A percentile compares a stretch with the other conserved stretches of the same genome.
phyloP scores from a whole-genome alignment of 1,139 yeast species.

The Scheffersomyces stambukii region DNA sequence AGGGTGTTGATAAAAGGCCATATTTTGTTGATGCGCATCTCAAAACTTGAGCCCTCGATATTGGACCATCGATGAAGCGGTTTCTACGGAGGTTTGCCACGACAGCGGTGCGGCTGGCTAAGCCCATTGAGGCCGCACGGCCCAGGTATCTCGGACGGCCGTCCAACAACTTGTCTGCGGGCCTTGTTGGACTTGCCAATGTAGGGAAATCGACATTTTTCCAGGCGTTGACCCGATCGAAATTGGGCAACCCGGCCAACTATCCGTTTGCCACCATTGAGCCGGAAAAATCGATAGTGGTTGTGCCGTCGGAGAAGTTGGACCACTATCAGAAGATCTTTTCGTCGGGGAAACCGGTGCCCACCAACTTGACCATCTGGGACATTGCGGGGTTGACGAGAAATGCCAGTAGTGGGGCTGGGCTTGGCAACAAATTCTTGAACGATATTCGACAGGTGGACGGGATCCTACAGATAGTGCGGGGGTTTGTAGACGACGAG shows the following conservation, averaged over 20 bases:
- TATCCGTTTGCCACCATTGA: conserved; percentile 80
- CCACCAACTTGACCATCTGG: conserved; percentile 55
- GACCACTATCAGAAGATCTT: conserved; percentile 42
- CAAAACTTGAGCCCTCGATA: too few species aligned
- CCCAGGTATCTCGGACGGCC: conserved; percentile 41
- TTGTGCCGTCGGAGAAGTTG: conserved; percentile 52
- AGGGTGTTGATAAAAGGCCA: too few species aligned
- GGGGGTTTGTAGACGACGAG: conserved; percentile 66
- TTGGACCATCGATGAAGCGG: neutral
- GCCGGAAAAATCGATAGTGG: conserved; percentile 62
- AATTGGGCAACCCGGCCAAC: conserved; percentile 71
- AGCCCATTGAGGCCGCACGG: conserved; percentile 1
- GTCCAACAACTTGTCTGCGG: conserved; percentile 50
- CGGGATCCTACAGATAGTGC: conserved; percentile 66
- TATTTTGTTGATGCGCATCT: too few species aligned
- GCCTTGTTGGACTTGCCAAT: conserved; percentile 72
- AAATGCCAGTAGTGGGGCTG: conserved; percentile 74
- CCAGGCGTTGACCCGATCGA: conserved; percentile 68
- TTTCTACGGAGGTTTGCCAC: conserved; percentile 5
- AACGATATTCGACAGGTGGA: conserved; percentile 71
- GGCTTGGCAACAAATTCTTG: conserved; percentile 70
- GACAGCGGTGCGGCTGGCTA: conserved; percentile 4
- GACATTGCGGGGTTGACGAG: conserved; percentile 76
- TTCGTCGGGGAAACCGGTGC: conserved; percentile 47
- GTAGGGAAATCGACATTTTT: conserved; percentile 70